Conservation (phyloP, 305 asterid genomes). For the Fraxinus sp. region DNA sequence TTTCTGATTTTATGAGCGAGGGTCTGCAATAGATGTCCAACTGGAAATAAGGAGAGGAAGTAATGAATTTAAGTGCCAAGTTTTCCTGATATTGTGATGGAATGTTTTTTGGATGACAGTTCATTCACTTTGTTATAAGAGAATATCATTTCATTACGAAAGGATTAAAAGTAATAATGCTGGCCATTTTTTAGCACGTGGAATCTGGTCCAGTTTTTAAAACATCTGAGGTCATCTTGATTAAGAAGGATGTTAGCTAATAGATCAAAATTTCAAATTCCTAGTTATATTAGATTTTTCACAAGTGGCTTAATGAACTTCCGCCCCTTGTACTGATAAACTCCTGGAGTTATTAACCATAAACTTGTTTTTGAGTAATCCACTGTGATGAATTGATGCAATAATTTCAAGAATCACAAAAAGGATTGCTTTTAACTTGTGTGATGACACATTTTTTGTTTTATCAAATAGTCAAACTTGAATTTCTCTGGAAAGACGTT, state of each 20-base stretch:
- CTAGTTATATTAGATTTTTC: background rate
- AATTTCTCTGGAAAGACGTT: constrained; percentile 10
- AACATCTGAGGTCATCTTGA: background rate
- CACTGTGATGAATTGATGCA: background rate
- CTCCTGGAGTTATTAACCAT: background rate
- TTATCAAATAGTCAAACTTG: background rate
- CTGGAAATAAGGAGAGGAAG: background rate
- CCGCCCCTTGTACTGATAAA: background rate
- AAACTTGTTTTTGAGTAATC: background rate
- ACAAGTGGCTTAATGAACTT: background rate
- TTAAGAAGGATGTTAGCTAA: background rate
- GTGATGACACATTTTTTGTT: background rate
- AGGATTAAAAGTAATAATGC: background rate
- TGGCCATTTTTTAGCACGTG: background rate
- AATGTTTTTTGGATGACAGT: background rate
- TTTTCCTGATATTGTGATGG: background rate
- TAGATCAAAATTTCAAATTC: background rate
- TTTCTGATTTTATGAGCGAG: background rate
- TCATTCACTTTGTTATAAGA: background rate
- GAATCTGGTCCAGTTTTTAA: background rate
- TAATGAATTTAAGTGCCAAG: background rate
- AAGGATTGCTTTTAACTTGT: background rate
- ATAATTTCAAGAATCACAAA: background rate
- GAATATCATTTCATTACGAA: background rate
- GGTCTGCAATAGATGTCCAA: background rate